These are phyloP conservation scores for Xylaria sp. DNA, from an alignment of 2,329 filamentous ascomycete species.

Conservation along the genomic window DNA sequence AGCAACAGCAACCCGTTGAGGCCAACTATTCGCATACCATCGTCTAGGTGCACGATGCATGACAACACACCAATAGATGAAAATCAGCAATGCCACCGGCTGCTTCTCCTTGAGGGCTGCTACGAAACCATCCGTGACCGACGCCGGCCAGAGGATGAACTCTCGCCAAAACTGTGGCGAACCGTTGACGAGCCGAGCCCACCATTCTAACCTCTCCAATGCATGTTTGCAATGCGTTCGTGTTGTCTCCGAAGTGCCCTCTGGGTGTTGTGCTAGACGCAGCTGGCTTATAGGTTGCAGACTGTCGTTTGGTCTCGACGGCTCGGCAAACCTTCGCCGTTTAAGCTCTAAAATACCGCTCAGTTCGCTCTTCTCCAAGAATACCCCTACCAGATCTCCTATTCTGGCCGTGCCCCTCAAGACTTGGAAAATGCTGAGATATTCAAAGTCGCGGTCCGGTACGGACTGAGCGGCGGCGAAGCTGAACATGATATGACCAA, in stretches of 20 bases:
- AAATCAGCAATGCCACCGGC: slow-evolving; percentile 40
- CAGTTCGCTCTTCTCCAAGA: slow-evolving; percentile 36
- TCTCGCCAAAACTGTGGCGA: slow-evolving; percentile 40
- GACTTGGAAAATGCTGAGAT: slow-evolving; percentile 38
- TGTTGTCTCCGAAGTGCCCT: slow-evolving; percentile 24
- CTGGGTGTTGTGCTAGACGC: slow-evolving; percentile 7
- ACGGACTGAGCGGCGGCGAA: slow-evolving; percentile 35
- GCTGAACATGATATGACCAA: slow-evolving; percentile 44
- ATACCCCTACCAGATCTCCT: slow-evolving; percentile 34
- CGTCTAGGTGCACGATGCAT: slow-evolving; percentile 42
- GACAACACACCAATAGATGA: slow-evolving; percentile 44
- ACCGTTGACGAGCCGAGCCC: slow-evolving; percentile 34
- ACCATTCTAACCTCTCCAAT: slow-evolving; percentile 36
- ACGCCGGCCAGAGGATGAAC: slow-evolving; percentile 42
- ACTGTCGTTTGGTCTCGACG: background rate
- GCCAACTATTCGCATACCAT: slow-evolving; percentile 44
- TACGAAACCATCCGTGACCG: slow-evolving; percentile 40
- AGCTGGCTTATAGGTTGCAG: slow-evolving; percentile 20
- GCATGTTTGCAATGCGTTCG: slow-evolving; percentile 36
- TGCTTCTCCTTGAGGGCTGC: slow-evolving; percentile 35
- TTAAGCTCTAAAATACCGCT: slow-evolving; percentile 13
- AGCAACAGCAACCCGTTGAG: slow-evolving; percentile 34
- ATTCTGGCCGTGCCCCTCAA: slow-evolving; percentile 39
- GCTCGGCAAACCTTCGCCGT: background rate
- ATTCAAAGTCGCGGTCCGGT: slow-evolving; percentile 29